These are phyloP conservation scores for Penicillium antarcticum DNA, from an alignment of 495 filamentous ascomycete species.

Conservation along the genomic window DNA sequence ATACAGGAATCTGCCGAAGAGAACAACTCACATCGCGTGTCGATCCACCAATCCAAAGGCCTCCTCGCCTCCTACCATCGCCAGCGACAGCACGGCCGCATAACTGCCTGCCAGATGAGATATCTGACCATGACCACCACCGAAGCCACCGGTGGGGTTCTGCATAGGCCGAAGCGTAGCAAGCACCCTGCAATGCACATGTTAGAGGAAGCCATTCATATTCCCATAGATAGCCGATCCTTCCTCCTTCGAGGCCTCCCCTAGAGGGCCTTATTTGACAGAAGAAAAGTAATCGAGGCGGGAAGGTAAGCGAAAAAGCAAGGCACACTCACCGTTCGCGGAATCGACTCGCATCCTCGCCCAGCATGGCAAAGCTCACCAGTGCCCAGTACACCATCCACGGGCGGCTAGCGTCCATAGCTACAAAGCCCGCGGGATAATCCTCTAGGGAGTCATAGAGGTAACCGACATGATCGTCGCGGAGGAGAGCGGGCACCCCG, in stretches of 20 bases:
- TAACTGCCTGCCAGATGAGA: conserved; percentile 89
- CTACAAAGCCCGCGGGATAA: conserved; percentile 63
- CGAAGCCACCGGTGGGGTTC: conserved; percentile 82
- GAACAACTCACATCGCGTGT: conserved; percentile 59
- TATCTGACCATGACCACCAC: conserved; percentile 85
- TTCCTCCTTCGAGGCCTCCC: background rate
- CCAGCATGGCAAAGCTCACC: conserved; percentile 66
- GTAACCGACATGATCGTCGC: conserved; percentile 71
- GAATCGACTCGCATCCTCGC: conserved; percentile 69
- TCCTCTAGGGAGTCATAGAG: conserved; percentile 61
- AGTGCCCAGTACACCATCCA: conserved; percentile 95
- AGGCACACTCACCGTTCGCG: conserved; percentile 52
- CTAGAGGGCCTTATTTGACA: conserved; percentile 3
- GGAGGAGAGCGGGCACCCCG: conserved; percentile 71
- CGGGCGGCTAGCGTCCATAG: conserved; percentile 77
- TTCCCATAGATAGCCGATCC: background rate
- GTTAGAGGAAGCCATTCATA: no score
- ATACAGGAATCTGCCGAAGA: background rate
- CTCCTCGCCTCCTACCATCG: conserved; percentile 70
- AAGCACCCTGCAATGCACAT: conserved; percentile 47
- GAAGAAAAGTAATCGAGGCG: background rate
- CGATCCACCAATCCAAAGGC: conserved; percentile 75
- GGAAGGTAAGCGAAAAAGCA: background rate
- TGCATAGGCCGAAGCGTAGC: conserved; percentile 75
- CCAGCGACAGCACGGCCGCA: conserved; percentile 72